Evolutionary conservation across 2,329 filamentous ascomycete species (phyloP), one percentile per base, ranked within the genome.

Genomic region (Xylariaceae sp.): DNA sequence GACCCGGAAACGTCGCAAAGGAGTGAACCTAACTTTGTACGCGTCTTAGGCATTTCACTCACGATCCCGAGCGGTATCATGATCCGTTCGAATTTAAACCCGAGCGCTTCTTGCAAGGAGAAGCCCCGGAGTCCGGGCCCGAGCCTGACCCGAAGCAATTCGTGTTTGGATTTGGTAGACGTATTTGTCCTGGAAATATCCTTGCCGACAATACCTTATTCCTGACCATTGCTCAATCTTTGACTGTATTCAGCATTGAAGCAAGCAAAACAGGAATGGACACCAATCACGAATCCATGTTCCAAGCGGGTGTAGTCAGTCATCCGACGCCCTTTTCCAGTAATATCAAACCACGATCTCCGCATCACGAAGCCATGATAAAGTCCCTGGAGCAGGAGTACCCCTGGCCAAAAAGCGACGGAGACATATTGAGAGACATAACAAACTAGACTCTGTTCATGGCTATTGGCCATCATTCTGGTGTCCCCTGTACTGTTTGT

Each of bases 61-160:
- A 89, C 68, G 87, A 90, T 60, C 80, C 83, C 2, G 80, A 85
- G 34, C 81, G 81, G 1, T 89, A 90, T 64, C 75, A 79, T 0
- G 45, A 68, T 7, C 69, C 70, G 0, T 52, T 53, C 6, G 12
- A 31, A 1, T 74, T 74, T 28, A 60, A 68, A 18, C 71, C 69
- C 0, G 67, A 69, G 2, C 60, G 70, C 0, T 73, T 63, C 55
- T 55, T 74, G 2, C 19, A 42, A 12, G 22, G 48, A 42, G 28
- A 63, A 61, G 48, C 31, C 16, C 19, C 36, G 11, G 52, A 61
- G 1, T 62, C 63, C 9, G 33, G 1, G 67, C 68, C 16, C 9
- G 56, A 54, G 42, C 66, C 63, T 0, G 65, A 69, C 3, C 67
- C 71, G 1, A 39, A 46, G 0, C 48, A 48, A 0, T 51, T 63